Base-by-base conservation (phyloP, 2,329 filamentous ascomycete species). In the Cladophialophora immunda region DNA sequence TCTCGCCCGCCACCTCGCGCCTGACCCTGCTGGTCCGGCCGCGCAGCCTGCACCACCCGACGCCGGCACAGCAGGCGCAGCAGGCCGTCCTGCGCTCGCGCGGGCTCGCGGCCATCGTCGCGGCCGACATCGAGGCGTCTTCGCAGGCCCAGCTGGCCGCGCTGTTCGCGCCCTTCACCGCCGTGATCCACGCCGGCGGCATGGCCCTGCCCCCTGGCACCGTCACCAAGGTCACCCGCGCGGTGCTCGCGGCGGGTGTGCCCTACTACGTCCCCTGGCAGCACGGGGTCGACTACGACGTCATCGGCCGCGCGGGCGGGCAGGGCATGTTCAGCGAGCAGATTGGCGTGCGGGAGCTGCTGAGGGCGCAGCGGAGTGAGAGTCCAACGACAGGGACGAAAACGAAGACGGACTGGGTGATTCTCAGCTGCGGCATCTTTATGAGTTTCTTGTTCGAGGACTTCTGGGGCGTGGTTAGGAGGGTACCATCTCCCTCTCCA, bases 241-340 rank as follows among this genome's bases (percentile, higher is more conserved):
- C 89, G 0, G 85, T 83, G 0, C 76, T 92, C 0, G 75, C 77
- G 11, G 87, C 85, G 0, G 76, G 79, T 0, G 82, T 84, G 0
- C 70, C 77, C 15, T 79, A 85, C 0, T 92, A 84, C 73, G 83
- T 92, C 19, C 90, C 90, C 0, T 92, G 90, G 90, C 90, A 92
- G 75, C 92, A 89, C 75, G 90, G 90, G 0, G 86, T 91, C 27
- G 88, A 92, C 74, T 92, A 92, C 76, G 89, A 92, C 64, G 75
- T 80, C 30, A 86, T 91, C 17, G 75, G 79, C 0, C 84, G 85
- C 0, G 86, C 84, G 29, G 80, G 85, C 52, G 89, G 91, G 76
- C 85, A 87, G 36, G 70, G 70, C 4, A 73, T 92, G 15, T 92
- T 92, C 71, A 88, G 89, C 66, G 89, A 91, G 80, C 89, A 91